Conservation (phyloP, 306 rosid genomes). For the Acacia melanoxylon region DNA sequence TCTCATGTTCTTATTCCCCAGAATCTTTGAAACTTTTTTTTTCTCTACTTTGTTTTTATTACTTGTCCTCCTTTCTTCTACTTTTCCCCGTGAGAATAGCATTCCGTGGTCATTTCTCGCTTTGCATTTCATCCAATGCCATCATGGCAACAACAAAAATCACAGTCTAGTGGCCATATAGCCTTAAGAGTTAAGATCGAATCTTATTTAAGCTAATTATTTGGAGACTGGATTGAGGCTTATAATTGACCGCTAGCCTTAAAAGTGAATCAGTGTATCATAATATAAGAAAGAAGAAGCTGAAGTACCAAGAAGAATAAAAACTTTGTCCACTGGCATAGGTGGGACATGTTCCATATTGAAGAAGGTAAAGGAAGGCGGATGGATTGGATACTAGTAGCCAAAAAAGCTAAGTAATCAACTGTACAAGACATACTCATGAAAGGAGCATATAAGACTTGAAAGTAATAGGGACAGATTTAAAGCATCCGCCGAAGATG, state of each 20-base stretch:
- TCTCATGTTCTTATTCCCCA: slow-evolving; percentile 52
- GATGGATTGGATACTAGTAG: slow-evolving; percentile 8
- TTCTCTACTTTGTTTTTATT: not conserved
- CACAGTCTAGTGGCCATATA: not conserved
- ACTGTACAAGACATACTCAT: slow-evolving; percentile 4
- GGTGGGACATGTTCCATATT: slow-evolving; percentile 33
- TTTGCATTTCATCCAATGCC: slow-evolving; percentile 33
- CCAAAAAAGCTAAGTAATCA: slow-evolving; percentile 14
- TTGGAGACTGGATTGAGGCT: not conserved
- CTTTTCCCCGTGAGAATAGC: slow-evolving; percentile 46
- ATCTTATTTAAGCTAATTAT: not conserved
- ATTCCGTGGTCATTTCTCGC: slow-evolving; percentile 84
- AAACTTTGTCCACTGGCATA: slow-evolving; percentile 9
- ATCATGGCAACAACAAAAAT: slow-evolving; percentile 41
- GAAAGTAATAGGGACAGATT: slow-evolving; percentile 39
- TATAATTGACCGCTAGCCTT: slow-evolving; percentile 35
- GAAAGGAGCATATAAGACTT: slow-evolving; percentile 33
- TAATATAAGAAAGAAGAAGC: slow-evolving; percentile 25
- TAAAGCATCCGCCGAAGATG: slow-evolving; percentile 45
- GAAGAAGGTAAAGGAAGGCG: not conserved
- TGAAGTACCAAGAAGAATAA: slow-evolving; percentile 45
- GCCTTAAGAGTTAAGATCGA: not conserved
- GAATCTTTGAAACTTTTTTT: slow-evolving; percentile 33
- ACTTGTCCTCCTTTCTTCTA: not conserved
- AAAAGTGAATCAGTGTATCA: slow-evolving; percentile 29